Evolutionary conservation across 1,284 basidiomycete genomes (phyloP), one percentile per base, ranked within the genome.

Genomic region (Leccinum fallax): DNA sequence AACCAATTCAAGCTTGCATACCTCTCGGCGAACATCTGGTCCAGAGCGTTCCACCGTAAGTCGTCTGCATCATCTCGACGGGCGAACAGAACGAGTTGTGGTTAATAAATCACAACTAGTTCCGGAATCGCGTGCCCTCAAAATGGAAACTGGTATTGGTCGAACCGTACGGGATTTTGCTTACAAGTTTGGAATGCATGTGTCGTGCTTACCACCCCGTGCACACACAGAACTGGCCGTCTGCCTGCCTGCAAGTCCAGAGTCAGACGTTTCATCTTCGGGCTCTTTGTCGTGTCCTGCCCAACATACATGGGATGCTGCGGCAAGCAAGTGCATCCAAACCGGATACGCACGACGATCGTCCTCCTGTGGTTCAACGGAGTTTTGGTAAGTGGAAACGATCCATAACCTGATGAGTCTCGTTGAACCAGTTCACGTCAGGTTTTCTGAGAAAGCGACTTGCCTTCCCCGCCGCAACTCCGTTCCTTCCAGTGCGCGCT

Each of bases 111-210:
- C 40, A 24, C 21, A 38, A 8, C 48, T 53, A 71, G 67, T 6
- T 15, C 52, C 16, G 63, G 58, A 54, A 55, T 32, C 10, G 43
- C 49, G 5, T 68, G 65, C 53, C 62, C 62, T 53, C 56, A 21
- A 24, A 19, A 55, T 13, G 65, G 26, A 10, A 40, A 16, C 21
- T 61, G 66, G 66, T 64, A 66, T 55, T 65, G 68, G 70, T 65
- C 66, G 24, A 67, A 46, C 53, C 48, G 60, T 71, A 55, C 46
- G 46, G 21, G 21, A 48, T 48, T 48, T 15, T 48, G 46, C 46
- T n/a, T 46, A 19, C 5, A 36, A 36, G 34, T 36, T 24, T 26
- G 2, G 2, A 34, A 43, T 28, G 34, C 4, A 15, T 16, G n/a
- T 36, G 9, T 26, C 6, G 16, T 30, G 54, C 60, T 64, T 32